Percentiles rank a stretch among this genome's conserved stretches.
phyloP scores from a whole-genome alignment of 768 basidiomycete genomes.

The Cystofilobasidium bisporidii region DNA sequence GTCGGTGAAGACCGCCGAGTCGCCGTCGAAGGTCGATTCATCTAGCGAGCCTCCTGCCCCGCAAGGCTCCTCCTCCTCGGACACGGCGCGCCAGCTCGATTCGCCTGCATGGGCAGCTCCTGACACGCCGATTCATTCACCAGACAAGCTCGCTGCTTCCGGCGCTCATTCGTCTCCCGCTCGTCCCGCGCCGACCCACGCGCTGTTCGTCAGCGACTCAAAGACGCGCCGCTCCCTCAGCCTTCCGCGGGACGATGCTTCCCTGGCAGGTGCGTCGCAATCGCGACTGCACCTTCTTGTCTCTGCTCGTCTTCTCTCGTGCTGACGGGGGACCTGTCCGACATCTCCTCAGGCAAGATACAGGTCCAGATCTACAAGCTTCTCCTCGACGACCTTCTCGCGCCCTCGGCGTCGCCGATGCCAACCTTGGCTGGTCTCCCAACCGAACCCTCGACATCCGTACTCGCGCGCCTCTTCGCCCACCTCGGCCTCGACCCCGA shows the following conservation, averaged over 20 bases:
- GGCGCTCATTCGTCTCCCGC: not conserved
- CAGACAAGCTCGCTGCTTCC: too few species aligned
- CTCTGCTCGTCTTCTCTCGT: slow-evolving; percentile 3
- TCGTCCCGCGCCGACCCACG: slow-evolving; percentile 29
- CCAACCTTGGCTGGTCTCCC: not conserved
- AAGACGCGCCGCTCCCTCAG: slow-evolving; percentile 38
- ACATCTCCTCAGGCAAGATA: slow-evolving; percentile 15
- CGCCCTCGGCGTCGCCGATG: not conserved
- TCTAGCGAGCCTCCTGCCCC: too few species aligned
- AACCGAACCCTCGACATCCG: not conserved
- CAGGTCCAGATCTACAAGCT: slow-evolving; percentile 22
- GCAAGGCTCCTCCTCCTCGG: too few species aligned
- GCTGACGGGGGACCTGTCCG: not conserved
- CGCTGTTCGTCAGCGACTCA: slow-evolving; percentile 39
- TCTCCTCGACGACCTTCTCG: slow-evolving; percentile 19
- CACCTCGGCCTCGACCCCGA: slow-evolving; percentile 34
- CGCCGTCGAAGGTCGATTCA: too few species aligned
- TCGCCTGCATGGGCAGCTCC: too few species aligned
- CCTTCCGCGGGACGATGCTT: slow-evolving; percentile 35
- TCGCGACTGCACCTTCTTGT: not conserved
- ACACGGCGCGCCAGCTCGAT: too few species aligned
- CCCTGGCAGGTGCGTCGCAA: slow-evolving; percentile 5
- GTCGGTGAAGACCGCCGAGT: too few species aligned
- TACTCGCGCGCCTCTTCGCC: slow-evolving; percentile 28
- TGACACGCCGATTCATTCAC: too few species aligned